Percentiles rank a stretch among this genome's conserved stretches.
phyloP scores from a whole-genome alignment of 257 asterid species.

The Nicotiana otophora region DNA sequence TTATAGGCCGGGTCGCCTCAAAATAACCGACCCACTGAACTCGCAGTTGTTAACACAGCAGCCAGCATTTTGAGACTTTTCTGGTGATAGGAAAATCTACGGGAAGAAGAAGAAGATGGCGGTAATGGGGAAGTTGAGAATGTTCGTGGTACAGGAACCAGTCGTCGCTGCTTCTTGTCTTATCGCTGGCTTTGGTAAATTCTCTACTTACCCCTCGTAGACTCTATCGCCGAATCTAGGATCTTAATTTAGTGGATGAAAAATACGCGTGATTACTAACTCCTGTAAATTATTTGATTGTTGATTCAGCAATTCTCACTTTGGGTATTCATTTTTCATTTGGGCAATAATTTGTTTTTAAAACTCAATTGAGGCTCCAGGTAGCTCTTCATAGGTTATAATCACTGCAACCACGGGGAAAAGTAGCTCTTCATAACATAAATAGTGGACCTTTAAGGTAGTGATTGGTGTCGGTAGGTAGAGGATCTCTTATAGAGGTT shows the following conservation, averaged over 20 bases:
- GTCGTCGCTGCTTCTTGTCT: slow-evolving; percentile 82
- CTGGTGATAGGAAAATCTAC: background rate
- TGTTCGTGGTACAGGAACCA: slow-evolving; percentile 83
- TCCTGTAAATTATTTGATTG: background rate
- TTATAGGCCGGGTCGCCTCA: slow-evolving; percentile 2
- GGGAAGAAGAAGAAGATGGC: slow-evolving; percentile 36
- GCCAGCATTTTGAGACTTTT: background rate
- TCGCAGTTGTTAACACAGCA: background rate
- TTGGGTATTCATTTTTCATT: background rate
- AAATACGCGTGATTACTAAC: background rate
- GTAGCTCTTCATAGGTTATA: background rate
- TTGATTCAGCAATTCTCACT: background rate
- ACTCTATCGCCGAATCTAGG: background rate
- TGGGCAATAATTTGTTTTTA: background rate
- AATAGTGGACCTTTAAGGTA: background rate
- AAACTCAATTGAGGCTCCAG: background rate
- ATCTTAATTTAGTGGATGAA: background rate
- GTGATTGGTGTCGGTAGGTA: background rate
- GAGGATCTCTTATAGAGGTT: background rate
- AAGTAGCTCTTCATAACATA: background rate
- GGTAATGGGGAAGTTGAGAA: slow-evolving; percentile 67
- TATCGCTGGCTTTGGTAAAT: slow-evolving; percentile 78
- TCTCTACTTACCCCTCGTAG: background rate
- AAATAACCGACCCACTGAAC: slow-evolving; percentile 4
- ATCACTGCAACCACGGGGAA: too few relatives aligned